Evolutionary conservation across 129 eudicot species (phyloP), one percentile per base, ranked within the genome.

Genomic region (Artemisia argyi): DNA sequence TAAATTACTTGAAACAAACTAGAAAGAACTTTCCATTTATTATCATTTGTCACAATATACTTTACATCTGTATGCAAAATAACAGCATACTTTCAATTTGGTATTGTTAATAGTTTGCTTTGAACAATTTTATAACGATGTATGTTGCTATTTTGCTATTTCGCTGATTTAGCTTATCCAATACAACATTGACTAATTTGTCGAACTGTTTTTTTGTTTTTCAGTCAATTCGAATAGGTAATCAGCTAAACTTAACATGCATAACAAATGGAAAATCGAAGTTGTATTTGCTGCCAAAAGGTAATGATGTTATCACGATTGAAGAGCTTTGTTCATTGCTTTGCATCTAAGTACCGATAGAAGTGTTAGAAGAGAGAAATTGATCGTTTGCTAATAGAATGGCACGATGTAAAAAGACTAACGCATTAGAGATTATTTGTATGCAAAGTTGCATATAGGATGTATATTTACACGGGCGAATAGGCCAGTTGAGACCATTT

Each of bases 271-370:
- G 77, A 9, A 78, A 71, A 35, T 78, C 77, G 61, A 78, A 65
- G 82, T 16, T 73, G 17, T 78, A 78, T 71, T 28, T 63, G 60
- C 65, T 78, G 55, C 82, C 77, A 0, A 42, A 46, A 53, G 73
- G 67, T 78, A 42, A 73, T 22, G 68, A 55, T 15, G 39, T 47
- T 48, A 20, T 30, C 9, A 61, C 68, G 61, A 56, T 66, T 24
- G 77, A 46, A 30, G 71, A 78, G 56, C 77, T 78, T 54, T 78
- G 82, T 78, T 72, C 82, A 30, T 61, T 71, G 67, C 73, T 78
- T 46, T 78, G 82, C 52, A 78, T 71, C 24, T 78, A 64, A 78
- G 15, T 54, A 52, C 12, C 0, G 7, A 51, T 57, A 65, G 35
- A 61, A 76, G 30, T 30, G 30, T 22, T 61, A 18, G 51, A 52